Evolutionary conservation across 1,284 basidiomycete genomes (phyloP).

Genomic region (Fomes fomentarius): DNA sequence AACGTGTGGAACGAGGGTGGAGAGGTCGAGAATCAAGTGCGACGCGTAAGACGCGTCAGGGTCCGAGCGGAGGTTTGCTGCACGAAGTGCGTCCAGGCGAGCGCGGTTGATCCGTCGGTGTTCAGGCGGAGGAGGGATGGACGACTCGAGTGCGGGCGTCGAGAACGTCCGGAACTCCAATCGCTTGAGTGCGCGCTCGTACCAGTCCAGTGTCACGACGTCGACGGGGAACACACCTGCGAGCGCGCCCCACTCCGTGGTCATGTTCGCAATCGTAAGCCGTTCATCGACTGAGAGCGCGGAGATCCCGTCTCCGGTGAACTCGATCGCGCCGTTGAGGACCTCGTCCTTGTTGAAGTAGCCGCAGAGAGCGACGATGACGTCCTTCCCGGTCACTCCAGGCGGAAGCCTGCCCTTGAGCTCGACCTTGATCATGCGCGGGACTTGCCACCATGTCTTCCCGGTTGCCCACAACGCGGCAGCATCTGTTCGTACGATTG

Average conservation of each 20-base stretch:
- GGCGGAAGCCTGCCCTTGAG: slow-evolving; percentile 81
- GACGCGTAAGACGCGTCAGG: slow-evolving; percentile 83
- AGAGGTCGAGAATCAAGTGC: slow-evolving; percentile 91
- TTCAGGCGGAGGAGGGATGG: slow-evolving; percentile 70
- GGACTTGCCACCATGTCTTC: slow-evolving; percentile 99
- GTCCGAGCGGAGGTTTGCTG: slow-evolving; percentile 70
- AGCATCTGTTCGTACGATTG: slow-evolving; percentile 92
- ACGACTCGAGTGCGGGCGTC: slow-evolving; percentile 45
- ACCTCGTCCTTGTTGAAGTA: slow-evolving; percentile 98
- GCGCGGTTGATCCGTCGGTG: slow-evolving; percentile 88
- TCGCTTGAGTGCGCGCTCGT: slow-evolving; percentile 78
- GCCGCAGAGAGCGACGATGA: slow-evolving; percentile 96
- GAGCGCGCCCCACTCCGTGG: slow-evolving; percentile 98
- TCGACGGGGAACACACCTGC: slow-evolving; percentile 97
- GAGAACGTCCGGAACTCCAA: slow-evolving; percentile 83
- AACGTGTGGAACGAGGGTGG: slow-evolving; percentile 92
- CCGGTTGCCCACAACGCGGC: slow-evolving; percentile 98
- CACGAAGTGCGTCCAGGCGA: slow-evolving; percentile 71
- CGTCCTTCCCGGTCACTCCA: slow-evolving; percentile 97
- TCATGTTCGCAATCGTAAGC: slow-evolving; percentile 97
- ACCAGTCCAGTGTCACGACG: slow-evolving; percentile 84
- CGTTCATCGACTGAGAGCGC: slow-evolving; percentile 89
- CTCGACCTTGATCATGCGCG: slow-evolving; percentile 95
- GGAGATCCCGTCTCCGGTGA: slow-evolving; percentile 90
- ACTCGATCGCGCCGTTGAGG: slow-evolving; percentile 98